Conservation (phyloP, 495 filamentous ascomycete species). For the Podospora pseudoanserina region DNA sequence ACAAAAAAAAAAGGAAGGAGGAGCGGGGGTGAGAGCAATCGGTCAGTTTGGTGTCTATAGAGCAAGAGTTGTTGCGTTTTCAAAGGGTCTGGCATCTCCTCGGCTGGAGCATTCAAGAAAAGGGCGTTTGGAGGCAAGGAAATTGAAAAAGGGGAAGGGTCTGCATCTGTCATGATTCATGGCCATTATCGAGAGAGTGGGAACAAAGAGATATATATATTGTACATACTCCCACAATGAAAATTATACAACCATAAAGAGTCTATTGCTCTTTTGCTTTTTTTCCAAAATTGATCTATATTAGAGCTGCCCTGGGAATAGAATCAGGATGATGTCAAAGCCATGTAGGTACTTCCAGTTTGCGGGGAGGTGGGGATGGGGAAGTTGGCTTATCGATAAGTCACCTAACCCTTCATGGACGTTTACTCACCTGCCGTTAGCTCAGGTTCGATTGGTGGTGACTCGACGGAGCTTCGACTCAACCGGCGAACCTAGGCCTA, state of each 20-base stretch:
- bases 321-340: too few species aligned
- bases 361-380: not conserved
- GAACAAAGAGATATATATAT: not conserved
- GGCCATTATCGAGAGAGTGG: not conserved
- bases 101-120: not conserved
- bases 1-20: not conserved
- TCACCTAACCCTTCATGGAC: not conserved
- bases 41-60: not conserved
- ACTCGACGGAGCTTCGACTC: constrained; percentile 32
- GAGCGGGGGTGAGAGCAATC: not conserved
- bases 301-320: too few species aligned
- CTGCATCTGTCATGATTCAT: not conserved
- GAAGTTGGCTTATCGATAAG: not conserved
- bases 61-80: not conserved
- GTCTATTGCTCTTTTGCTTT: not conserved
- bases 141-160: not conserved
- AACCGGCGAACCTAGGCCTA: constrained; percentile 24
- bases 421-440: constrained; percentile 8
- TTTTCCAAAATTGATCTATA: too few species aligned
- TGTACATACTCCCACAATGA: not conserved
- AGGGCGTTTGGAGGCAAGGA: not conserved
- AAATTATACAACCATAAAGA: not conserved
- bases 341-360: not conserved
- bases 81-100: not conserved
- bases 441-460: constrained; percentile 20